Base-by-base conservation (phyloP, 345 rosid genomes). In the Cardamine resedifolia region DNA sequence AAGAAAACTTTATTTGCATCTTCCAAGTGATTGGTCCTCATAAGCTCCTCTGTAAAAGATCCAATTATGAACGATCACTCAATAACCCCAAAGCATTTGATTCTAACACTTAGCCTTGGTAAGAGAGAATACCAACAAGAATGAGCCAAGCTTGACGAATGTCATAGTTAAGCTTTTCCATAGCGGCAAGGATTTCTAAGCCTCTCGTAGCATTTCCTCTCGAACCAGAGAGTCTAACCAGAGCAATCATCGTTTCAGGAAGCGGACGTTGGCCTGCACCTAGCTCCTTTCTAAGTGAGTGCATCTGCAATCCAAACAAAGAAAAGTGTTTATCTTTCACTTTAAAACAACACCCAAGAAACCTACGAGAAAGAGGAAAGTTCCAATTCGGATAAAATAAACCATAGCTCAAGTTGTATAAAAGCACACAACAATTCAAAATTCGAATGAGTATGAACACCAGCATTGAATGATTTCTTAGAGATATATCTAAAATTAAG, bases 1-100 rank as follows among this genome's bases (percentile, higher is more conserved):
- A 94, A 81, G 70, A 94, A 94, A 72, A 94, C 97, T 19, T 57
- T 77, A 72, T 91, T 94, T 49, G 98, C 98, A 74, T 89, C 97
- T 70, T 82, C 96, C 85, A 94, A 73, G 77, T 85, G 79, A 18
- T 81, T 91, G 58, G 81, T 81, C 75, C 77, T 88, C 68, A 88
- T 85, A 43, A 94, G 92, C 81, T 87, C 96, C 92, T 88, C 98
- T 93, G 73, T 18, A 55, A 47, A 51, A 65, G 18, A 71, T 47
- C 71, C 61, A 43, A 62, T 62, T 39, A 65, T 23, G 33, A 55
- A 66, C 39, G 4, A 39, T 41, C 38, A 21, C 41, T 55, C 66
- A 64, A 3, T 33, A 58, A 58, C 33, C n/a, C 26, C 64, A 45
- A 64, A 57, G 14, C 10, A 69, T 31, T 6, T 52, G 19, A 63